Percentiles rank a stretch among this genome's conserved stretches.
Conservation (phyloP, 371 early-diverging fungal species). For the Rhizomucor miehei region DNA sequence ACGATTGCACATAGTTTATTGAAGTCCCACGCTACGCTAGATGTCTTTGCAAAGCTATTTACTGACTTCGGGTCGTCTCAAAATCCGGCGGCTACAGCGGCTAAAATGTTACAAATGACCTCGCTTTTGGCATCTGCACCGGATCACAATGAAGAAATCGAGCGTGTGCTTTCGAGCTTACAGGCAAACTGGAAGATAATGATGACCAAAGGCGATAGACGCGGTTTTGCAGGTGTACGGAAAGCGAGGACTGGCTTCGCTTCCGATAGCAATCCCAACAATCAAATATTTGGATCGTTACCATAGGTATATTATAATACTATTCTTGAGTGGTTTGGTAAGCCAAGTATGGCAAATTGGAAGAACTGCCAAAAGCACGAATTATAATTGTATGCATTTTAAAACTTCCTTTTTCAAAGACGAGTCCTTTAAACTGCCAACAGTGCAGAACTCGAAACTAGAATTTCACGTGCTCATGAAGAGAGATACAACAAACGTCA, state of each 20-base stretch:
- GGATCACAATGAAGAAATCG: constrained; percentile 54
- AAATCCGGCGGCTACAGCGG: constrained; percentile 67
- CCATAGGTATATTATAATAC: constrained; percentile 3
- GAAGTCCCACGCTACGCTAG: constrained; percentile 33
- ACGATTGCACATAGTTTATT: too few relatives aligned
- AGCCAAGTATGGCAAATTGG: too few relatives aligned
- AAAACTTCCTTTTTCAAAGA: too few relatives aligned
- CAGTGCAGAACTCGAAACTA: too few relatives aligned
- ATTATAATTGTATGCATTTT: too few relatives aligned
- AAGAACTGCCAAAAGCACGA: too few relatives aligned
- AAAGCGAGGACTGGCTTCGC: constrained; percentile 12
- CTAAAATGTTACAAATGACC: constrained; percentile 79
- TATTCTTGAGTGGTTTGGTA: too few relatives aligned
- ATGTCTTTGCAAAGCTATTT: constrained; percentile 65
- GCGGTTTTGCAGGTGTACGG: constrained; percentile 61
- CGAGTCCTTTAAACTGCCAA: too few relatives aligned
- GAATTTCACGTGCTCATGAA: too few relatives aligned
- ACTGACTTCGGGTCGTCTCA: constrained; percentile 68
- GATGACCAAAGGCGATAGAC: constrained; percentile 58
- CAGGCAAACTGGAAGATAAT: constrained; percentile 64
- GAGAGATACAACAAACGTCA: too few relatives aligned
- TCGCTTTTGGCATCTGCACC: constrained; percentile 61
- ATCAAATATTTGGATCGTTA: constrained; percentile 18
- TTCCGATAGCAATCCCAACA: constrained; percentile 1
- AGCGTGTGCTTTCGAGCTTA: constrained; percentile 51